Evolutionary conservation across 208 protist species (phyloP), one percentile per base, ranked within the genome.

Genomic region (Trypanosoma lewisi): DNA sequence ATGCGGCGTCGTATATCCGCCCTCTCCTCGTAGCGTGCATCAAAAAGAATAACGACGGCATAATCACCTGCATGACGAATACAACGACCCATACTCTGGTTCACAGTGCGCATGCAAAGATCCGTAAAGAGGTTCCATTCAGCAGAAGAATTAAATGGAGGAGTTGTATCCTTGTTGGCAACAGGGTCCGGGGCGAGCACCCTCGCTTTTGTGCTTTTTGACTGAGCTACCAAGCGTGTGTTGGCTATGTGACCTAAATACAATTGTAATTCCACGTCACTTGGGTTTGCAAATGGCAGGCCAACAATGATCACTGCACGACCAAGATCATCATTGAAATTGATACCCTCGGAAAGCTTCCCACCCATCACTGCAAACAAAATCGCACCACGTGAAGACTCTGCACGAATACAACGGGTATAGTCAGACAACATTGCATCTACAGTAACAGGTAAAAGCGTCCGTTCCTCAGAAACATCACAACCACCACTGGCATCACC

Each of bases 261-360:
- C 62, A 98, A 83, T 17, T 80, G 70, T 19, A 99, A 68, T 62
- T 97, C 88, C 8, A 84, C 73, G 59, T 98, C 96, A 27, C 68
- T 63, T 8, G 75, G 73, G 73, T 98, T 98, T 0, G 97, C 93
- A 68, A 93, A 99, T 5, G 98, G 98, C 60, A 99, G 39, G 16
- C 98, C 98, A 9, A 99, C 78, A 48, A 99, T 91, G 0, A 99
- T 33, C 1, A 99, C 91, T 16, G 69, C 83, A 9, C 98, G 78
- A 2, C 91, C 98, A 17, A 98, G 82, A 54, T 95, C 89, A 67
- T 99, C 98, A 9, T 73, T 78, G 57, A 99, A 99, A 84, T 99
- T 99, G 72, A 99, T 98, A 39, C 98, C 98, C 75, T 99, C 98
- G 19, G 87, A 97, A 33, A 99, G 74, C 50, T 98, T 97, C 11